Conservation (phyloP, 2,329 filamentous ascomycete genomes). For the Monilinia polystroma region DNA sequence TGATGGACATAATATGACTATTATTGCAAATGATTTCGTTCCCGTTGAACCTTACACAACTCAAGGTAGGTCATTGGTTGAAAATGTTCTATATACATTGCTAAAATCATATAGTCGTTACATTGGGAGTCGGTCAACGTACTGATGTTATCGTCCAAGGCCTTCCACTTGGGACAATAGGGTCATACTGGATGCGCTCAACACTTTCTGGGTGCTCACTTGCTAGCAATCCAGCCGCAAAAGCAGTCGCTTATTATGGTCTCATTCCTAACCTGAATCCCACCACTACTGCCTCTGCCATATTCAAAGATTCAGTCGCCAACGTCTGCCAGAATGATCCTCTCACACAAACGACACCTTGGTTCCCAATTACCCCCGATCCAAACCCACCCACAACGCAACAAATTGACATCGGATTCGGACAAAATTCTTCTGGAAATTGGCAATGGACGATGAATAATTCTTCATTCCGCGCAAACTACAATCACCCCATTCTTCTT, state of each 20-base stretch:
- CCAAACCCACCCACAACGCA: slow-evolving; percentile 29
- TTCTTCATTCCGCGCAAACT: slow-evolving; percentile 54
- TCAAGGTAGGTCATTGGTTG: slow-evolving; percentile 47
- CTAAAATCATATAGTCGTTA: slow-evolving; percentile 18
- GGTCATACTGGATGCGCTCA: slow-evolving; percentile 56
- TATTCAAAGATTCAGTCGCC: slow-evolving; percentile 22
- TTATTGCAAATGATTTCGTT: slow-evolving; percentile 63
- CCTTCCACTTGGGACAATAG: slow-evolving; percentile 41
- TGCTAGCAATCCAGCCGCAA: slow-evolving; percentile 49
- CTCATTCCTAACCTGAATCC: slow-evolving; percentile 26
- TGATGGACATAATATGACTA: slow-evolving; percentile 55
- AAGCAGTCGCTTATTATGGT: slow-evolving; percentile 65
- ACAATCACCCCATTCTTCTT: slow-evolving; percentile 52
- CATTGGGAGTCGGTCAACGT: slow-evolving; percentile 45
- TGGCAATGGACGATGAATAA: slow-evolving; percentile 53
- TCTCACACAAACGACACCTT: slow-evolving; percentile 30
- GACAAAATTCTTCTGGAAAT: slow-evolving; percentile 50
- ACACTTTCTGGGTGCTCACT: slow-evolving; percentile 47
- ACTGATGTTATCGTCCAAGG: slow-evolving; percentile 46
- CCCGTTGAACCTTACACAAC: slow-evolving; percentile 62
- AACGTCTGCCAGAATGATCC: slow-evolving; percentile 29
- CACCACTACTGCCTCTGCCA: slow-evolving; percentile 29
- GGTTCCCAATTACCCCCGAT: slow-evolving; percentile 30
- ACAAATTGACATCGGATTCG: slow-evolving; percentile 43
- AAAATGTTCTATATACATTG: neutral